Evolutionary conservation across 352 stramenopile species (phyloP).

Genomic region (Thalassiosira allenii): DNA sequence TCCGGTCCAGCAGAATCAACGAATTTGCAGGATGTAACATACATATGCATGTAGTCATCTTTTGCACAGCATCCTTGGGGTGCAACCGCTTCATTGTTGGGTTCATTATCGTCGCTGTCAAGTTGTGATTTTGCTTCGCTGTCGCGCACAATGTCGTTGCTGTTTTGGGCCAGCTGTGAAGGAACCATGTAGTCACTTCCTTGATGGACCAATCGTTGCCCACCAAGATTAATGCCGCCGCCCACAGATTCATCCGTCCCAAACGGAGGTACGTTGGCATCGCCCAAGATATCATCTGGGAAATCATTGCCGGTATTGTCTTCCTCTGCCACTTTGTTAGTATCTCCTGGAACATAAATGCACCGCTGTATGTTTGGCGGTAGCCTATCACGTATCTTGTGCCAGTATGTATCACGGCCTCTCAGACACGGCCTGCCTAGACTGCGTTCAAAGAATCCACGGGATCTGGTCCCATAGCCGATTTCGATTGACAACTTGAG

Average conservation of each 20-base stretch:
- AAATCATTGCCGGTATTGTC: not conserved
- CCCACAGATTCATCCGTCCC: not conserved
- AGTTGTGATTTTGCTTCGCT: no score
- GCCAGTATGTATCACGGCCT: not conserved
- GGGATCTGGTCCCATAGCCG: not conserved
- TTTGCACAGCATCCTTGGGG: not conserved
- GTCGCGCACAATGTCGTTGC: not conserved
- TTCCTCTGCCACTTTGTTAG: not conserved
- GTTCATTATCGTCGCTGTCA: not conserved
- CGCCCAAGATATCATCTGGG: not conserved
- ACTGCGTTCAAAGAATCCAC: not conserved
- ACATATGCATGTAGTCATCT: constrained; percentile 5
- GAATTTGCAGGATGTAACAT: not conserved
- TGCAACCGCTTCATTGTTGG: no score
- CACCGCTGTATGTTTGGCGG: not conserved
- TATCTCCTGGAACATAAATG: not conserved
- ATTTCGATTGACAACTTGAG: not conserved
- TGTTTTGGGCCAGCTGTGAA: not conserved
- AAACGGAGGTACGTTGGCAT: not conserved
- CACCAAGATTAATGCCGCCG: not conserved
- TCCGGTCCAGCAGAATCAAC: constrained; percentile 1
- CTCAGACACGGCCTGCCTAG: not conserved
- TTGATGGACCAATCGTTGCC: not conserved
- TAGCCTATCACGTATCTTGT: not conserved
- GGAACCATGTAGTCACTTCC: constrained; percentile 9